Conservation (phyloP, 2,329 filamentous ascomycete genomes). For the Chrysoporthe puriensis region DNA sequence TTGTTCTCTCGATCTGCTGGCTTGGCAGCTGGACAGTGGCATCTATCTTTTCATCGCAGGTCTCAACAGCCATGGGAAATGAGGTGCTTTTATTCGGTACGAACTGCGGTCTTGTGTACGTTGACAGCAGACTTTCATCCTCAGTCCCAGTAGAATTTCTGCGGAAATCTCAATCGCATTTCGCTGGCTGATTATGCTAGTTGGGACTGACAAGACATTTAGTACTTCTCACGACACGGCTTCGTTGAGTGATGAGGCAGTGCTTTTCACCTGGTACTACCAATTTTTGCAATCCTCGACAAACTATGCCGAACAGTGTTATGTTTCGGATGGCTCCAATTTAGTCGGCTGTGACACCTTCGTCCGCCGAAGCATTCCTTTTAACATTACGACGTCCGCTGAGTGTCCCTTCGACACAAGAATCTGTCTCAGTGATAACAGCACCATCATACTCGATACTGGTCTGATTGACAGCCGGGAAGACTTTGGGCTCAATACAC, state of each 20-base stretch:
- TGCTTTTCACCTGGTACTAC: neutral
- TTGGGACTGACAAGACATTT: neutral
- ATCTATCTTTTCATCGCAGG: slow-evolving; percentile 2
- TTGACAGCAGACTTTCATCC: neutral
- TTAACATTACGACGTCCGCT: neutral
- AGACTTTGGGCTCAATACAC: slow-evolving; percentile 11
- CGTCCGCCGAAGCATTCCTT: neutral
- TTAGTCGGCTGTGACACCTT: neutral
- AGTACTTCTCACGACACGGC: neutral
- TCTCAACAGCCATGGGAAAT: slow-evolving; percentile 3
- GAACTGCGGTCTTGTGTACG: slow-evolving; percentile 2
- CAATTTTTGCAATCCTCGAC: neutral
- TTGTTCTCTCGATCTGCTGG: slow-evolving; percentile 7
- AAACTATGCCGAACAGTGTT: slow-evolving; percentile 5
- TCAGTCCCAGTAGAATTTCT: neutral
- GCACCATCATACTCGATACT: slow-evolving; percentile 1
- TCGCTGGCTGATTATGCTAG: no score
- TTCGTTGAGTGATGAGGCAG: neutral
- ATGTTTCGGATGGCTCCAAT: neutral
- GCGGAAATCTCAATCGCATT: neutral
- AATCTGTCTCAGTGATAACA: neutral
- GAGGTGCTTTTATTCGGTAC: neutral
- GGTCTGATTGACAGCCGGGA: slow-evolving; percentile 6
- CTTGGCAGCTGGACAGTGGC: slow-evolving; percentile 5
- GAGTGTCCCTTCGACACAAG: neutral